Percentiles rank a stretch among this genome's conserved stretches.
Conservation (phyloP, 2,329 filamentous ascomycete genomes). For the Diplodia intermedia region DNA sequence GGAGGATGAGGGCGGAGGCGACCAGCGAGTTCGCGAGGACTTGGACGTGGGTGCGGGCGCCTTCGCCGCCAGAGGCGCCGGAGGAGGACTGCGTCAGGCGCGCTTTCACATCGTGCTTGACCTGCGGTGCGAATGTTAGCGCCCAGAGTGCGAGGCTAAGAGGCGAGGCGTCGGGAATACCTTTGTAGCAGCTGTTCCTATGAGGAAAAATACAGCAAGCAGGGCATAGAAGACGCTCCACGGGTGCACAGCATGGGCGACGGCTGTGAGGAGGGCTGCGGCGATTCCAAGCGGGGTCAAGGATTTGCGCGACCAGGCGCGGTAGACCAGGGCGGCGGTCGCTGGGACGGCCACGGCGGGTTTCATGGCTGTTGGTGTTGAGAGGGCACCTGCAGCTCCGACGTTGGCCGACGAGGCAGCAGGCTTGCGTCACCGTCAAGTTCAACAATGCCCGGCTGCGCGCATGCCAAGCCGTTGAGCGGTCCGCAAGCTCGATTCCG, state of each 20-base stretch:
- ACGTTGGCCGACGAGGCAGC: conserved; percentile 14
- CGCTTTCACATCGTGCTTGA: conserved; percentile 88
- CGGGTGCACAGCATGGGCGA: conserved; percentile 86
- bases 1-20: conserved; percentile 69
- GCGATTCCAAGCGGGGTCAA: conserved; percentile 79
- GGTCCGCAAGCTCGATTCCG: neutral
- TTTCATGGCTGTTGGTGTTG: conserved; percentile 36
- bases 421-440: conserved; percentile 17
- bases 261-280: conserved; percentile 74
- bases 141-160: neutral
- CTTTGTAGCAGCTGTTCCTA: conserved; percentile 83
- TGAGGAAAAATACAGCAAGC: conserved; percentile 83
- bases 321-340: conserved; percentile 48
- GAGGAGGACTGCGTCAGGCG: conserved; percentile 78
- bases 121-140: conserved; percentile 53
- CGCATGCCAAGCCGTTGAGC: conserved; percentile 23
- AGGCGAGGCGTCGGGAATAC: conserved; percentile 51
- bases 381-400: conserved; percentile 17
- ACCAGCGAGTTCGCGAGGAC: conserved; percentile 87
- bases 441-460: conserved; percentile 17
- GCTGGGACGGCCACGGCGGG: conserved; percentile 40
- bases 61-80: conserved; percentile 78
- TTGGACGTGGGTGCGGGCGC: conserved; percentile 82
- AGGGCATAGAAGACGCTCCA: conserved; percentile 91
- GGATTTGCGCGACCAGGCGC: conserved; percentile 58